Evolutionary conservation across 225 moss, liverwort and hornwort genomes (phyloP), one percentile per base, ranked within the genome.

Genomic region (Asterella californica): DNA sequence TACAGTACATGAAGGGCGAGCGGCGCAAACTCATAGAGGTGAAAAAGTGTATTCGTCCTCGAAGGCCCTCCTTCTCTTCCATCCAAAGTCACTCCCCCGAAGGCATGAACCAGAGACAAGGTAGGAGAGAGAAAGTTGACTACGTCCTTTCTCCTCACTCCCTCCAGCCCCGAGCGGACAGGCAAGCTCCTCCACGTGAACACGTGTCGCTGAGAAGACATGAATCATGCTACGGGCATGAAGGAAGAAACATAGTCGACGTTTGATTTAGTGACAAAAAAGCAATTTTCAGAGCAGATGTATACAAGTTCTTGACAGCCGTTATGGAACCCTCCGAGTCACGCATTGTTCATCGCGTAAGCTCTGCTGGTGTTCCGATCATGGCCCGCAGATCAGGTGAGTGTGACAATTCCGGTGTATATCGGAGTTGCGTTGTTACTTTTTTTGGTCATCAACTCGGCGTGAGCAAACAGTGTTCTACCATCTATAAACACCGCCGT

Each of bases 281-380:
- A n/a, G n/a, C 47, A 10, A 47, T 42, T 71, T 22, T 46, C 27
- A 12, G 47, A 25, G 47, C 5, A 47, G 10, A 48, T n/a, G 47
- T 4, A 38, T 38, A 36, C 24, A 48, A 25, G 10, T 71, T 46
- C 47, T 18, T 46, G 71, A 71, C 47, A 46, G 22, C 24, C 71
- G 47, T 25, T 0, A 71, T 71, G 71, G 71, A 71, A 47, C 71
- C 71, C 21, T 71, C 71, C n/a, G 48, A 84, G 10, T 79, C 78
- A 27, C 75, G 70, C 2, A 76, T 84, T 61, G 84, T 84, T 74
- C 81, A 84, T 74, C 81, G 84, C 60, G 65, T 84, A 21, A 84
- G 10, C 65, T 19, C 78, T 50, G 72, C 81, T 9, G n/a, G 30
- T 19, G 49, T 38, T 2, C 79, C 81, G 18, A 42, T 77, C 47